Evolutionary conservation across 345 rosid species (phyloP), one percentile per base, ranked within the genome.

Genomic region (Melaleuca alternifolia): DNA sequence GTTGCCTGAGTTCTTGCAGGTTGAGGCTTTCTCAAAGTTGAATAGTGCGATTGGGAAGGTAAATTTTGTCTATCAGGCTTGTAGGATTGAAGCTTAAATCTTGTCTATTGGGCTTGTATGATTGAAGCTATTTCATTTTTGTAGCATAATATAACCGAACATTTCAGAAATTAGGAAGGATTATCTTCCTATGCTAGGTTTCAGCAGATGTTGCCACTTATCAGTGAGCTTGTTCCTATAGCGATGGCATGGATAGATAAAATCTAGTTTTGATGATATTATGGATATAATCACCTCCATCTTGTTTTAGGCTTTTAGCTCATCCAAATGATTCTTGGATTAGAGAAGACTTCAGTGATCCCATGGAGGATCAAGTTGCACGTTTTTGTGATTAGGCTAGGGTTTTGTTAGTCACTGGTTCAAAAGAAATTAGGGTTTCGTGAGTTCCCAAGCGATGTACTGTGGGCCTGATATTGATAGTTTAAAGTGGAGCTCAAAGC

Each of bases 41-140:
- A 98, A 96, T 91, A 93, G 91, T 91, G 99, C 99, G 51, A 98
- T 98, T 83, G 99, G 99, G 87, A 96, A 95, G 98, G 99, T 96
- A 92, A 90, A 48, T 54, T 46, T 83, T 44, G 50, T 77, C 26
- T 53, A 7, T 54, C 46, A 33, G 41, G 33, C 16, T 37, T 26
- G 48, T 51, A 20, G 7, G 51, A 18, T 41, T 41, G 41, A 41
- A 41, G 84, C 84, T 82, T 46, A 51, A 82, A 14, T n/a, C 54
- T 65, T 12, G 3, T 33, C 48, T 71, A 71, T 33, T 37, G 79
- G 48, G 79, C 79, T 37, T 71, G 48, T 71, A 20, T 48, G 79
- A 33, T 71, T 1, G 2, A 71, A 71, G 48, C 79, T 71, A 37
- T 71, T 13, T 71, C 37, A 16, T 71, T 71, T 65, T 65, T 16